Base-by-base conservation (phyloP, 257 asterid species). In the Ilex aquifolium region DNA sequence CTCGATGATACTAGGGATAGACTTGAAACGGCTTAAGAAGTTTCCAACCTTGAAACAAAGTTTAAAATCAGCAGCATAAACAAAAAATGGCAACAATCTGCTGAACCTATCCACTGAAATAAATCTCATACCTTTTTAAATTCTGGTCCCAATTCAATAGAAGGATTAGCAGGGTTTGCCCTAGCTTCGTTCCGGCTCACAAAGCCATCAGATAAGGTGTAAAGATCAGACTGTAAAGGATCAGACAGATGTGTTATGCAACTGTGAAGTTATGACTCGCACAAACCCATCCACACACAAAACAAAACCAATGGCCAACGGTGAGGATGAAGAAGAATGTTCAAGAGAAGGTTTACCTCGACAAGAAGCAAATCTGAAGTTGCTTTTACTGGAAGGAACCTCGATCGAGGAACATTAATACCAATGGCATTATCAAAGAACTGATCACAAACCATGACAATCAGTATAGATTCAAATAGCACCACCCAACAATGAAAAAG, bases 341-440 rank as follows among this genome's bases (percentile, higher is more conserved):
- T 12, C n/a, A 49, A 15, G 14, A 0, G 54, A 49, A 49, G 10
- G 54, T 12, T 76, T 77, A 90, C 99, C 83, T 93, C 97, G 62
- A 90, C 97, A 21, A 93, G 87, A 62, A 93, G 95, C 67, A 93
- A 77, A 80, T 91, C 96, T 61, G 98, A 88, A 65, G 95, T 70
- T 65, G 96, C 95, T 82, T 91, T 88, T 32, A 88, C 99, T 2
- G 99, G 99, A 72, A 93, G 97, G 88, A 90, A 93, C 21, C 99
- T 95, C 8, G 95, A 84, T 5, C 99, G 94, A 10, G 99, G 99
- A 73, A 83, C 99, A 69, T 93, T 93, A 61, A 74, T 73, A 30
- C 99, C 97, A 78, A 93, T 90, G 68, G 97, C 92, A 73, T 69
- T 77, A 71, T 93, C 92, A 67, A 90, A 93, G 86, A 93, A 90